These are phyloP conservation scores for Yarrowia galli DNA, from an alignment of 1,139 yeast genomes.

Conservation along the genomic window DNA sequence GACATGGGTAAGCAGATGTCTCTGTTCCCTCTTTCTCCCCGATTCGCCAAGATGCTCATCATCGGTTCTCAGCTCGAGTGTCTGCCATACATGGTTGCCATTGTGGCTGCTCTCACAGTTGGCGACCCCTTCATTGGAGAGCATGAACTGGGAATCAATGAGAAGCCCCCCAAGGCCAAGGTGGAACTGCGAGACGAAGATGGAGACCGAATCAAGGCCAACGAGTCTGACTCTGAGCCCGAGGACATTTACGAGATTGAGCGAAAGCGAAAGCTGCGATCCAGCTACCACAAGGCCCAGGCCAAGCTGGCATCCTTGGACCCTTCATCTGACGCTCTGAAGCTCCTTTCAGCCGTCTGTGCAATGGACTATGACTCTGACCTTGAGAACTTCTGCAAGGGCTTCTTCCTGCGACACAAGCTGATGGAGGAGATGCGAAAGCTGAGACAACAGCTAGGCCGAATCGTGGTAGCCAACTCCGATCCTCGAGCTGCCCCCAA, in stretches of 20 bases:
- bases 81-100: slow-evolving; percentile 83
- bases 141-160: slow-evolving; percentile 67
- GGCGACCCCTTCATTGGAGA: slow-evolving; percentile 89
- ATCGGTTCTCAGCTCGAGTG: slow-evolving; percentile 89
- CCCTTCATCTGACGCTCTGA: slow-evolving; percentile 74
- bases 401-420: slow-evolving; percentile 65
- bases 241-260: slow-evolving; percentile 48
- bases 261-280: slow-evolving; percentile 55
- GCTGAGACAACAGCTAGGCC: slow-evolving; percentile 77
- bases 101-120: slow-evolving; percentile 91
- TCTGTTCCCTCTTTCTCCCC: slow-evolving; percentile 88
- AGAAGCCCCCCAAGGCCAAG: slow-evolving; percentile 40
- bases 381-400: slow-evolving; percentile 56
- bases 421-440: slow-evolving; percentile 84
- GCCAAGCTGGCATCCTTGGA: slow-evolving; percentile 72
- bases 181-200: slow-evolving; percentile 44
- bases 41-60: slow-evolving; percentile 88
- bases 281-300: slow-evolving; percentile 63
- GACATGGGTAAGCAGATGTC: slow-evolving; percentile 86
- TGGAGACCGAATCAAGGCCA: slow-evolving; percentile 18
- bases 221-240: slow-evolving; percentile 44
- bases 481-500: slow-evolving; percentile 60
- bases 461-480: slow-evolving; percentile 72
- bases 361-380: slow-evolving; percentile 74
- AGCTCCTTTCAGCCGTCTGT: slow-evolving; percentile 81